Evolutionary conservation across 768 basidiomycete species (phyloP).

Genomic region (Xerocomellus intermedius): DNA sequence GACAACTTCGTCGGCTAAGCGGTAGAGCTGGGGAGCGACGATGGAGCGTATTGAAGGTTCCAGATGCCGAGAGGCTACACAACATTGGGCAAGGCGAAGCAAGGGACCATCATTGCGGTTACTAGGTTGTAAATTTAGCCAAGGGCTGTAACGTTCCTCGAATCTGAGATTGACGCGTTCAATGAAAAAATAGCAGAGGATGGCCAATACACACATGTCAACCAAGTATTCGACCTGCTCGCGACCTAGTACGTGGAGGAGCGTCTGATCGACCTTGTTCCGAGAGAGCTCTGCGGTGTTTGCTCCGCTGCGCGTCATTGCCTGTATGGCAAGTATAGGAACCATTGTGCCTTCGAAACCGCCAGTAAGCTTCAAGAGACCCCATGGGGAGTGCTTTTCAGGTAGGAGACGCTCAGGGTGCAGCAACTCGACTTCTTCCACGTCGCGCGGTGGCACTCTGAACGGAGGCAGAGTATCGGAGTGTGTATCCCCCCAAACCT

Average conservation of each 20-base stretch:
- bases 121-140: conserved; percentile 40
- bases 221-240: conserved; percentile 38
- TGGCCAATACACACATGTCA: conserved; percentile 34
- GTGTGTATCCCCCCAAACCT: conserved; percentile 19
- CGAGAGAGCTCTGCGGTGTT: conserved; percentile 21
- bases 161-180: conserved; percentile 32
- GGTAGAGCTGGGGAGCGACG: conserved; percentile 40
- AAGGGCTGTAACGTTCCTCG: conserved; percentile 43
- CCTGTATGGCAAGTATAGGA: conserved; percentile 47
- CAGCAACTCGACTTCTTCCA: conserved; percentile 32
- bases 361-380: conserved; percentile 37
- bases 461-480: conserved; percentile 19
- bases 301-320: conserved; percentile 34
- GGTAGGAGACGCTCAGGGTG: conserved; percentile 38
- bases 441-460: conserved; percentile 15
- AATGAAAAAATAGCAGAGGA: neutral
- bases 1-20: conserved; percentile 40
- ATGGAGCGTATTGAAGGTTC: conserved; percentile 34
- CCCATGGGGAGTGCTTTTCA: conserved; percentile 37
- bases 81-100: conserved; percentile 45
- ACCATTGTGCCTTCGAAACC: conserved; percentile 44
- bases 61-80: conserved; percentile 45
- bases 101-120: conserved; percentile 33
- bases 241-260: conserved; percentile 34
- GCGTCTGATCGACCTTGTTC: conserved; percentile 25